phyloP scores from a whole-genome alignment of 2,329 filamentous ascomycete species.

The Monosporascus sp. region DNA sequence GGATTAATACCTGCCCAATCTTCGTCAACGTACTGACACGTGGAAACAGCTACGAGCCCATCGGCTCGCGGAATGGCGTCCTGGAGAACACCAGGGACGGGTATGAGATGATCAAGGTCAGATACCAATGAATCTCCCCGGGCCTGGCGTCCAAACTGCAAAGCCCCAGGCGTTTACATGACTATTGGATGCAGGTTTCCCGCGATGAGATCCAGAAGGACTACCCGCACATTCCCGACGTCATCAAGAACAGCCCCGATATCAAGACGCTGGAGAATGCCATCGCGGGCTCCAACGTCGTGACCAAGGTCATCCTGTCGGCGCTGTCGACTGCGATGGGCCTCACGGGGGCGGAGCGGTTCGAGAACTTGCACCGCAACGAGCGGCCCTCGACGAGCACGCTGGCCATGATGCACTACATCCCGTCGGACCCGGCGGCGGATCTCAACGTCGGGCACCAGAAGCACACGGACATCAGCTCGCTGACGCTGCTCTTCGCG shows the following conservation, averaged over 20 bases:
- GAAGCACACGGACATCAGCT: conserved; percentile 54
- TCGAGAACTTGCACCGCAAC: conserved; percentile 48
- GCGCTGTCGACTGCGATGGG: conserved; percentile 43
- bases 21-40: background rate
- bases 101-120: conserved; percentile 49
- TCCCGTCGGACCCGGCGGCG: conserved; percentile 37
- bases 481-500: conserved; percentile 50
- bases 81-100: conserved; percentile 44
- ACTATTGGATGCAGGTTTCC: conserved; percentile 26
- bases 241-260: conserved; percentile 44
- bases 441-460: conserved; percentile 46
- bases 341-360: conserved; percentile 40
- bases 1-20: background rate
- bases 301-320: conserved; percentile 47
- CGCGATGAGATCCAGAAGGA: conserved; percentile 45
- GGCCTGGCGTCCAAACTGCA: too few species aligned
- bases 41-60: conserved; percentile 38
- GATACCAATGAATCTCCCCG: background rate
- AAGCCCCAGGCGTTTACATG: background rate
- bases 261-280: conserved; percentile 44
- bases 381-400: conserved; percentile 44
- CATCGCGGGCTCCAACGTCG: conserved; percentile 45
- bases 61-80: conserved; percentile 44
- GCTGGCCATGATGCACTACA: conserved; percentile 52
- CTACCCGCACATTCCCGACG: conserved; percentile 40